Evolutionary conservation across 306 rosid genomes (phyloP).

Genomic region (Cicer pinnatifidum): DNA sequence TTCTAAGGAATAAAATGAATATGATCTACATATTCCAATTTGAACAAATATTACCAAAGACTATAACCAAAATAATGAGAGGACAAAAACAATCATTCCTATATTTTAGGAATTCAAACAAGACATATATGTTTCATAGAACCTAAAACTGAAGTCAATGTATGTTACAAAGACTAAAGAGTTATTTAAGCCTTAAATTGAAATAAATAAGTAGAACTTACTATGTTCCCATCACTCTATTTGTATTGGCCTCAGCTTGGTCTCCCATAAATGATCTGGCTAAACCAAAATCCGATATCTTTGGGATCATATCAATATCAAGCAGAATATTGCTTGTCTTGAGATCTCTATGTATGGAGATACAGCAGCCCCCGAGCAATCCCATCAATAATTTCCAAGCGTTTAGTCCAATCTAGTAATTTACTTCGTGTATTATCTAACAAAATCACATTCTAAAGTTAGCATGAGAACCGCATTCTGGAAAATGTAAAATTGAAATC

Average conservation of each 20-base stretch:
- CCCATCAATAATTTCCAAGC: conserved; percentile 22
- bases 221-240: conserved; percentile 39
- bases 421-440: not conserved
- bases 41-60: not conserved
- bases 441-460: not conserved
- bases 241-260: conserved; percentile 33
- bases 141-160: not conserved
- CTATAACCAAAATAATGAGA: conserved; percentile 21
- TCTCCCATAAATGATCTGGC: conserved; percentile 30
- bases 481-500: not conserved
- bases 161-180: not conserved
- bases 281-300: conserved; percentile 41
- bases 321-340: conserved; percentile 38
- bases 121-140: not conserved
- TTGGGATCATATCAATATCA: conserved; percentile 27
- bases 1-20: not conserved
- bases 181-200: not conserved
- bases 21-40: not conserved
- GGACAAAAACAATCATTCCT: not conserved
- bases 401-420: conserved; percentile 7
- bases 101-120: not conserved
- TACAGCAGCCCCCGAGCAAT: conserved; percentile 31
- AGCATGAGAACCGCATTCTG: not conserved
- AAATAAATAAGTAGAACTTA: not conserved
- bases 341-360: conserved; percentile 39